A percentile compares a stretch with the other conserved stretches of the same genome.
Conservation (phyloP, 306 rosid genomes). For the Quercus rubra region DNA sequence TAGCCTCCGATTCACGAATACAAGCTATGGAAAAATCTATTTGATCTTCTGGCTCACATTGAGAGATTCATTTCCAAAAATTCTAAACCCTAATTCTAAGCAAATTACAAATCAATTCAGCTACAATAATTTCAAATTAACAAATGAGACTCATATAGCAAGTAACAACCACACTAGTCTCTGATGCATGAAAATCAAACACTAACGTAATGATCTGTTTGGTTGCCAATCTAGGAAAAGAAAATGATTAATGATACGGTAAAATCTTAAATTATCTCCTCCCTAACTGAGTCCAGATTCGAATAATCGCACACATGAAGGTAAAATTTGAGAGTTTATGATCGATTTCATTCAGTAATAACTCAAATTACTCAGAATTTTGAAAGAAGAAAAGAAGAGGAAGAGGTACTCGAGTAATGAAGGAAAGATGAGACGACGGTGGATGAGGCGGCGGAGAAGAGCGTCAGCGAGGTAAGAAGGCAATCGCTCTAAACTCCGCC, state of each 20-base stretch:
- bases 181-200: background rate
- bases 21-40: background rate
- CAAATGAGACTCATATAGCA: background rate
- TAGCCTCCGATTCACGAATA: background rate
- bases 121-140: background rate
- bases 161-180: background rate
- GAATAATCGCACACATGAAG: too few species aligned
- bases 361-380: too few species aligned
- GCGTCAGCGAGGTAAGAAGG: conserved; percentile 74
- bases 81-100: background rate
- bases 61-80: background rate
- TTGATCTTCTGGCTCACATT: background rate
- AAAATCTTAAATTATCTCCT: background rate
- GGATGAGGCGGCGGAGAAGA: conserved; percentile 62
- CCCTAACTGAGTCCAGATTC: background rate
- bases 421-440: conserved; percentile 67
- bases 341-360: too few species aligned
- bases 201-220: background rate
- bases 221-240: background rate
- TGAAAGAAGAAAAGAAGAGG: background rate
- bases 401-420: conserved; percentile 72
- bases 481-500: conserved; percentile 57
- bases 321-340: too few species aligned
- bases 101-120: background rate
- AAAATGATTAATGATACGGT: background rate